Evolutionary conservation across 164 flowering plant genomes (phyloP).

Genomic region (Echeveria elegans): DNA sequence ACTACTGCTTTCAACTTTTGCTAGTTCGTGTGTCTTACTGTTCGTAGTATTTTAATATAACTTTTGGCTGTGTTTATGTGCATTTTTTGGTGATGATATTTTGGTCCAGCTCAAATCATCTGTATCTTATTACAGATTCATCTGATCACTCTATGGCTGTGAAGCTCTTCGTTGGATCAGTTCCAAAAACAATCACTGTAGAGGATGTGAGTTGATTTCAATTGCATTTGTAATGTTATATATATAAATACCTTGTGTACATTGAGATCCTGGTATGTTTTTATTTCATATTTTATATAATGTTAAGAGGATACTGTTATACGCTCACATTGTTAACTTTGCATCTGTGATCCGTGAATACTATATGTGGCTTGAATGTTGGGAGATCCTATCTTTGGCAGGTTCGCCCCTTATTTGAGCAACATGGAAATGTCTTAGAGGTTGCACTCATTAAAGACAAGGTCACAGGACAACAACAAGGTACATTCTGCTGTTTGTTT

Average conservation of each 20-base stretch:
- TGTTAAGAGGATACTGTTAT: not conserved
- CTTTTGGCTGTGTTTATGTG: not conserved
- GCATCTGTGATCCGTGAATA: not conserved
- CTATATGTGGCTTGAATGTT: not conserved
- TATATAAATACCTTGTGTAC: no score
- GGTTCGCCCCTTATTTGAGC: slow-evolving; percentile 90
- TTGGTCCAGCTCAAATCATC: not conserved
- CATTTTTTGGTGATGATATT: not conserved
- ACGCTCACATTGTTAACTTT: not conserved
- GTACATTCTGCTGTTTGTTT: slow-evolving; percentile 33
- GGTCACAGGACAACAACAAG: slow-evolving; percentile 94
- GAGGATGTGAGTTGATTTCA: slow-evolving; percentile 58
- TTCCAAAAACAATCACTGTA: slow-evolving; percentile 86
- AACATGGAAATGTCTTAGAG: slow-evolving; percentile 87
- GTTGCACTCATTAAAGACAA: slow-evolving; percentile 90
- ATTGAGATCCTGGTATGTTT: not conserved
- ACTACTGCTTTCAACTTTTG: not conserved
- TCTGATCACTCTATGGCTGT: slow-evolving; percentile 49
- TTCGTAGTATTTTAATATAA: not conserved
- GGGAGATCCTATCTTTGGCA: slow-evolving; percentile 19
- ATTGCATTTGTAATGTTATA: not conserved
- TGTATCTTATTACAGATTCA: slow-evolving; percentile 35
- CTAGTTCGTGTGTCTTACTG: not conserved
- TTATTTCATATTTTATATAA: not conserved
- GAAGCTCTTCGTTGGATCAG: slow-evolving; percentile 92